phyloP scores from a whole-genome alignment of 164 flowering plant genomes.

The Nelumbo lutea region DNA sequence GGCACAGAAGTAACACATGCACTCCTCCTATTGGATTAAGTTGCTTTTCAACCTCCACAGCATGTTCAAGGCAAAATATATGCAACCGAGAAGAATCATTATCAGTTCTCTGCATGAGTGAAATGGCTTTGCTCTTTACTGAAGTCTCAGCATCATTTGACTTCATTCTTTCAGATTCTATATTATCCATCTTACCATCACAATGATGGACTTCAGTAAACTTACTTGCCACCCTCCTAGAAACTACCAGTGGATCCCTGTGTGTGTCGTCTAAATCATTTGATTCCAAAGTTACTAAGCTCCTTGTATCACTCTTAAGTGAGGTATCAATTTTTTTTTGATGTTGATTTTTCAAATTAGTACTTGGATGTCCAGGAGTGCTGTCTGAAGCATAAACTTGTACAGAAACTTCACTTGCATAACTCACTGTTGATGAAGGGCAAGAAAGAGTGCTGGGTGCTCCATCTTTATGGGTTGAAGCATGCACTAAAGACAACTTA shows the following conservation, averaged over 20 bases:
- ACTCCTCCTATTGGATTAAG: conserved; percentile 81
- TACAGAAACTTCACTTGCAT: conserved; percentile 21
- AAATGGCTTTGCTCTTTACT: conserved; percentile 18
- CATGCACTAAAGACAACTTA: conserved; percentile 15
- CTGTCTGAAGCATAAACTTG: conserved; percentile 13
- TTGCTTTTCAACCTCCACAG: conserved; percentile 73
- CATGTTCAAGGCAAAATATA: conserved; percentile 97
- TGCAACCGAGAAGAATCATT: conserved; percentile 78
- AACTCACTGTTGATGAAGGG: conserved; percentile 9
- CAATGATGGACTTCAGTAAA: conserved; percentile 9
- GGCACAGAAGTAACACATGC: conserved; percentile 67
- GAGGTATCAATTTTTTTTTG: conserved; percentile 18
- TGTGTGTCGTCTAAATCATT: conserved; percentile 10
- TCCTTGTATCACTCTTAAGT: conserved; percentile 18
- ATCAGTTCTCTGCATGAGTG: conserved; percentile 38
- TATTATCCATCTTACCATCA: conserved; percentile 9
- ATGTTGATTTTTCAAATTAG: conserved; percentile 13
- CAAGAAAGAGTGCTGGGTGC: conserved; percentile 14
- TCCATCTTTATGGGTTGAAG: conserved; percentile 18
- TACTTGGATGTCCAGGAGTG: conserved; percentile 15
- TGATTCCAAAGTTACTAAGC: conserved; percentile 16
- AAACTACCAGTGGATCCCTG: neutral
- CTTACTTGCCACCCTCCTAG: neutral
- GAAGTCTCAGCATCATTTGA: conserved; percentile 18
- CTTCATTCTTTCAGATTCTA: conserved; percentile 23